phyloP scores from a whole-genome alignment of 257 asterid genomes.

The Primulina huaijiensis region DNA sequence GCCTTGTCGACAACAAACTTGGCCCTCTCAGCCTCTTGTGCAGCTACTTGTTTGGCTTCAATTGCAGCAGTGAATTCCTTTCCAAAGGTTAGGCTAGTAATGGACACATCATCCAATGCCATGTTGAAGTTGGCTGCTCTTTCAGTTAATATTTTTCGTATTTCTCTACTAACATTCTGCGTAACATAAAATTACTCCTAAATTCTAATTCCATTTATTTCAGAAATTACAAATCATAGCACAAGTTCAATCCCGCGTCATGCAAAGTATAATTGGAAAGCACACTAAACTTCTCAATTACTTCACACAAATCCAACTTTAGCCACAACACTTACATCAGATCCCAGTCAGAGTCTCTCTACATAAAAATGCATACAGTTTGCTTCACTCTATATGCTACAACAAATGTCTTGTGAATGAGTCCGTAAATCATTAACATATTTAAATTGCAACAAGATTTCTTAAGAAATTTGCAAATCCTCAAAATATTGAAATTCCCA shows the following conservation, averaged over 20 bases:
- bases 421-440: background rate
- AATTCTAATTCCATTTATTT: background rate
- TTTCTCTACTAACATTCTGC: conserved; percentile 29
- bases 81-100: conserved; percentile 29
- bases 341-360: background rate
- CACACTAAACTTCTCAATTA: background rate
- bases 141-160: conserved; percentile 27
- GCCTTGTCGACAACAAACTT: conserved; percentile 39
- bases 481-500: background rate
- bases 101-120: conserved; percentile 35
- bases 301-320: background rate
- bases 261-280: background rate
- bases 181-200: background rate
- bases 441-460: background rate
- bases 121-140: conserved; percentile 32
- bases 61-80: conserved; percentile 35
- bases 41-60: conserved; percentile 39
- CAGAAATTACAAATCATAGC: background rate
- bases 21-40: conserved; percentile 39
- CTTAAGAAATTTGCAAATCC: background rate
- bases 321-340: background rate
- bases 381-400: background rate
- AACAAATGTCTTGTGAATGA: background rate
- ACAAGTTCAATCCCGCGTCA: background rate
- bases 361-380: too few relatives aligned